These are phyloP conservation scores for Tephrocybe sp. DNA, from an alignment of 768 basidiomycete genomes.

Conservation along the genomic window DNA sequence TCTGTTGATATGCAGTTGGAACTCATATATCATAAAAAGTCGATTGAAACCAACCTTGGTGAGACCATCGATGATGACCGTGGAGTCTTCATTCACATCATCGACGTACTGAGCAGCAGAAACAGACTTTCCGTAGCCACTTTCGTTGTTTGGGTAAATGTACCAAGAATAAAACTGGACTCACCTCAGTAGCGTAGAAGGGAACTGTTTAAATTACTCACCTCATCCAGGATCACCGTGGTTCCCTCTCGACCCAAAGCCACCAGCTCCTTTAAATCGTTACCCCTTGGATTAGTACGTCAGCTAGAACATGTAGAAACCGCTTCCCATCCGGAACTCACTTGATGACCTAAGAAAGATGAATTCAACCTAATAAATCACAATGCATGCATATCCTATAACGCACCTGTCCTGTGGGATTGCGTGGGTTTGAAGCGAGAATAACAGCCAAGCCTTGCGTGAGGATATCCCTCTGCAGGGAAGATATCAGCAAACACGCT, in stretches of 20 bases:
- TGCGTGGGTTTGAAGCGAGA: slow-evolving; percentile 92
- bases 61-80: slow-evolving; percentile 87
- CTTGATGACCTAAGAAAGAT: slow-evolving; percentile 49
- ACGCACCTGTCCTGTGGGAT: slow-evolving; percentile 89
- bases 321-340: slow-evolving; percentile 18
- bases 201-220: slow-evolving; percentile 22
- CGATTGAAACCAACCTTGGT: slow-evolving; percentile 62
- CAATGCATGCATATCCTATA: background rate
- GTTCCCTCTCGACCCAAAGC: slow-evolving; percentile 71
- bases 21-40: background rate
- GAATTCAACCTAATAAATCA: background rate
- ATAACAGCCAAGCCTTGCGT: slow-evolving; percentile 85
- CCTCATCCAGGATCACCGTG: slow-evolving; percentile 85
- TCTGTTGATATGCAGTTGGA: slow-evolving; percentile 44
- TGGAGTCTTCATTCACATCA: slow-evolving; percentile 82
- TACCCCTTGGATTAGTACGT: slow-evolving; percentile 46
- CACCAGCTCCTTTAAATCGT: slow-evolving; percentile 82
- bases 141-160: slow-evolving; percentile 78
- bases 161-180: slow-evolving; percentile 93
- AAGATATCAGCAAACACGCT: slow-evolving; percentile 22
- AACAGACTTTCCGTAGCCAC: slow-evolving; percentile 74
- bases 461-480: slow-evolving; percentile 69
- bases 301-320: background rate
- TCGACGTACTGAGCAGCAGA: slow-evolving; percentile 84
- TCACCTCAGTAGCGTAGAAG: slow-evolving; percentile 5